Percentiles rank a stretch among this genome's conserved stretches.
Conservation (phyloP, 1,139 yeast genomes). For the Pichia sp. region DNA sequence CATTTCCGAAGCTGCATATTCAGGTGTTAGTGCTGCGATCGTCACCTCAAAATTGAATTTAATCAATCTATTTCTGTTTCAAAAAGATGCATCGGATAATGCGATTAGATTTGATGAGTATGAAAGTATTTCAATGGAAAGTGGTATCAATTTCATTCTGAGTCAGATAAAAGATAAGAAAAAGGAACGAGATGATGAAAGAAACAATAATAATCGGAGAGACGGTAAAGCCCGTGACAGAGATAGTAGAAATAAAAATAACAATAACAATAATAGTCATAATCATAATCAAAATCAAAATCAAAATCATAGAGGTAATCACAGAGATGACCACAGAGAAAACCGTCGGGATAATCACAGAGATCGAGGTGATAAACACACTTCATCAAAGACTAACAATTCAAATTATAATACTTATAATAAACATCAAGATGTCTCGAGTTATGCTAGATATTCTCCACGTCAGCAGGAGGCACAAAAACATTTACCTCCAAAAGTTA, state of each 20-base stretch:
- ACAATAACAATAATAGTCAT: neutral
- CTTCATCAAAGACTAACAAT: constrained; percentile 1
- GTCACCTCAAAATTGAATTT: constrained; percentile 41
- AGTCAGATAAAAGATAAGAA: constrained; percentile 1
- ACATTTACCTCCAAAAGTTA: constrained; percentile 12
- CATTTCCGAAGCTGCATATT: constrained; percentile 72
- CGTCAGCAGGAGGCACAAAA: constrained; percentile 17
- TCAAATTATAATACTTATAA: neutral
- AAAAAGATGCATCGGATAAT: constrained; percentile 50
- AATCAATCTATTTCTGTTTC: constrained; percentile 69
- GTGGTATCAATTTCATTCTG: constrained; percentile 35
- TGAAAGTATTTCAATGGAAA: constrained; percentile 53
- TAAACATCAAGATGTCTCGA: neutral
- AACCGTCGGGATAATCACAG: neutral
- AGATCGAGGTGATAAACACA: neutral
- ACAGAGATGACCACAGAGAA: constrained; percentile 3
- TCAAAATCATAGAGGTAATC: constrained; percentile 1
- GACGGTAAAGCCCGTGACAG: constrained; percentile 1
- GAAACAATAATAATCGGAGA: neutral
- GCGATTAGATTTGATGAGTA: constrained; percentile 77
- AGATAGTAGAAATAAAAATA: neutral
- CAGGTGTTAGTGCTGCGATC: constrained; percentile 69
- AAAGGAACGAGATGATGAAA: neutral
- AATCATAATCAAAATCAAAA: constrained; percentile 1
- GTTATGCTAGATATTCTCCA: constrained; percentile 9